These are phyloP conservation scores for Penicillium freii DNA, from an alignment of 2,329 filamentous ascomycete species.

Conservation along the genomic window DNA sequence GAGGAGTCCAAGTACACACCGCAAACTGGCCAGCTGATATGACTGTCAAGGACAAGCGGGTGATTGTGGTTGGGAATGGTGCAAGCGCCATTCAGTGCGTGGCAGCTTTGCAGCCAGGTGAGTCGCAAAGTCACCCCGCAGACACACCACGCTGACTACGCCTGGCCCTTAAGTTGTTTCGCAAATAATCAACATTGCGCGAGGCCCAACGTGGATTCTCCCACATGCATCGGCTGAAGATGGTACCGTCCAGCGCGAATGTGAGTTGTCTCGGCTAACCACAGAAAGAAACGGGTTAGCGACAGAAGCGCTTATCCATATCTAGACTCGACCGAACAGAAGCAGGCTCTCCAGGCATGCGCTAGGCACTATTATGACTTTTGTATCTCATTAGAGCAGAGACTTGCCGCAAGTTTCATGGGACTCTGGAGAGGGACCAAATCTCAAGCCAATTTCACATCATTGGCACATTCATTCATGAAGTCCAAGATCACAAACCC, in stretches of 20 bases:
- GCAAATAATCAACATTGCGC: conserved; percentile 4
- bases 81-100: conserved; percentile 7
- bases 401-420: conserved; percentile 2
- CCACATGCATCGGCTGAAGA: conserved; percentile 7
- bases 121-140: background rate
- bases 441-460: conserved; percentile 6
- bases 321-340: conserved; percentile 3
- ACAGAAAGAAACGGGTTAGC: background rate
- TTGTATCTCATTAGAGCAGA: background rate
- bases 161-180: background rate
- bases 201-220: conserved; percentile 8
- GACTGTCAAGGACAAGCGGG: background rate
- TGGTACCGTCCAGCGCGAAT: conserved; percentile 4
- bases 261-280: background rate
- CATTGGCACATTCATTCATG: conserved; percentile 6
- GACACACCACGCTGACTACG: background rate
- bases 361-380: conserved; percentile 3
- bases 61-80: conserved; percentile 11
- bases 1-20: conserved; percentile 36
- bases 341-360: background rate
- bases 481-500: conserved; percentile 4
- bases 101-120: conserved; percentile 9
- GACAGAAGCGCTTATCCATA: background rate
- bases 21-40: conserved; percentile 30
- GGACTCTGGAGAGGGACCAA: conserved; percentile 8